A percentile compares a stretch with the other conserved stretches of the same genome.
Evolutionary conservation across 768 basidiomycete genomes (phyloP).

Genomic region (Hypholoma sublateritium): DNA sequence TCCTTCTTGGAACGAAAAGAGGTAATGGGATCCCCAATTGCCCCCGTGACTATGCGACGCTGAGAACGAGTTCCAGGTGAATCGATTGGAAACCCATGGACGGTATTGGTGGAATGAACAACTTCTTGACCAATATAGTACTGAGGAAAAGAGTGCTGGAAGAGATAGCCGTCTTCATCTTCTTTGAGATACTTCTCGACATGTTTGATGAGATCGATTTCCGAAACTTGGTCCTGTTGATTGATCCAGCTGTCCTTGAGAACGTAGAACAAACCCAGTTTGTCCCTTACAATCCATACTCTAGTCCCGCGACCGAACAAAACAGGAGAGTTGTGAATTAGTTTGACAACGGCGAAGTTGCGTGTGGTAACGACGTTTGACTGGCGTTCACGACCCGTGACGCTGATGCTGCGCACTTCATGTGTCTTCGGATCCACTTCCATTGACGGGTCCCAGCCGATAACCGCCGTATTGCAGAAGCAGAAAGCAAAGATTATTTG

Average conservation of each 20-base stretch:
- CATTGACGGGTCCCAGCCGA: constrained; percentile 7
- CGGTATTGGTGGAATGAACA: not conserved
- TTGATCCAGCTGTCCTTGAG: constrained; percentile 12
- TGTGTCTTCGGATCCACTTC: not conserved
- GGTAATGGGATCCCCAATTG: constrained; percentile 14
- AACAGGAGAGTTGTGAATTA: constrained; percentile 9
- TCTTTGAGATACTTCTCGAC: constrained; percentile 1
- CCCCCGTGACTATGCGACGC: constrained; percentile 8
- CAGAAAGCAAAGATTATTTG: constrained; percentile 1
- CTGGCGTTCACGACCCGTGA: not conserved
- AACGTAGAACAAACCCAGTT: constrained; percentile 4
- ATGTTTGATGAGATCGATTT: constrained; percentile 2
- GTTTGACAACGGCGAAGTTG: constrained; percentile 6
- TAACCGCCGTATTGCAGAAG: not conserved
- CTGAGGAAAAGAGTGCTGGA: not conserved
- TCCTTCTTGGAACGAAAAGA: constrained; percentile 11
- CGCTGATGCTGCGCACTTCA: not conserved
- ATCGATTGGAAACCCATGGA: not conserved
- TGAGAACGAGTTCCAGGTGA: not conserved
- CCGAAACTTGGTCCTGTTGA: not conserved
- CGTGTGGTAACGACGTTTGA: not conserved
- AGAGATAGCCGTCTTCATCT: not conserved
- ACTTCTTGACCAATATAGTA: constrained; percentile 3
- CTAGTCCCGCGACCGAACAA: constrained; percentile 8
- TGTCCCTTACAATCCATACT: constrained; percentile 11